Conservation (phyloP, 1,284 basidiomycete genomes). For the Rhodotorula sp. region DNA sequence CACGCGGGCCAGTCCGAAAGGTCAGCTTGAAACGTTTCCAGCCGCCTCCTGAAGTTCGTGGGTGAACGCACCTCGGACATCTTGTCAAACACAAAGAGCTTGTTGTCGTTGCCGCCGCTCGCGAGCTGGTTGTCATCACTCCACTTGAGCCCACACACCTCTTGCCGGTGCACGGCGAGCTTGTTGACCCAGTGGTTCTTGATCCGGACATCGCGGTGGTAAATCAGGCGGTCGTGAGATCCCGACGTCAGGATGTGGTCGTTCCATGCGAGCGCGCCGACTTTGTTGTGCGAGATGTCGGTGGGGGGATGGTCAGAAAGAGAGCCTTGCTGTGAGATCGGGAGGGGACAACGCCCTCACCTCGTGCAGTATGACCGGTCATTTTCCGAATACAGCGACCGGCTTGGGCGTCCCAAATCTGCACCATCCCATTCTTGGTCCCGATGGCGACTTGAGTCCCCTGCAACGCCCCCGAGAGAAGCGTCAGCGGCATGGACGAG, state of each 20-base stretch:
- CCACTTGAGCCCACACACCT: conserved; percentile 96
- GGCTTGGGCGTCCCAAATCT: conserved; percentile 78
- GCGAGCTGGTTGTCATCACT: conserved; percentile 68
- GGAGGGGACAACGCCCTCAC: background rate
- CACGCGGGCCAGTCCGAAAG: accelerated
- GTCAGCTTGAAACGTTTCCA: too few species aligned
- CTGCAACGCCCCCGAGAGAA: conserved; percentile 48
- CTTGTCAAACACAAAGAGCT: conserved; percentile 92
- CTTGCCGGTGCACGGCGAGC: conserved; percentile 82
- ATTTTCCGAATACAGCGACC: conserved; percentile 75
- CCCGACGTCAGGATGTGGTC: conserved; percentile 82
- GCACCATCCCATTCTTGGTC: conserved; percentile 78
- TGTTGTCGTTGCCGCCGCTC: conserved; percentile 97
- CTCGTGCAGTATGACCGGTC: conserved; percentile 75
- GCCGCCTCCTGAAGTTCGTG: too few species aligned
- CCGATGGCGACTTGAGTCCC: conserved; percentile 89
- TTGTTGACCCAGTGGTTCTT: conserved; percentile 69
- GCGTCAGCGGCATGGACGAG: background rate
- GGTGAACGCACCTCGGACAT: conserved; percentile 35
- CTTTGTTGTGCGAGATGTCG: conserved; percentile 45
- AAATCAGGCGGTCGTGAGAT: conserved; percentile 83
- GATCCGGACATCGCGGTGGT: conserved; percentile 84
- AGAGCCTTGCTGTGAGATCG: background rate
- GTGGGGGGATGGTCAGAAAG: background rate
- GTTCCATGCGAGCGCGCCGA: conserved; percentile 95